Base-by-base conservation (phyloP, 768 basidiomycete genomes). In the Suillus luteus region DNA sequence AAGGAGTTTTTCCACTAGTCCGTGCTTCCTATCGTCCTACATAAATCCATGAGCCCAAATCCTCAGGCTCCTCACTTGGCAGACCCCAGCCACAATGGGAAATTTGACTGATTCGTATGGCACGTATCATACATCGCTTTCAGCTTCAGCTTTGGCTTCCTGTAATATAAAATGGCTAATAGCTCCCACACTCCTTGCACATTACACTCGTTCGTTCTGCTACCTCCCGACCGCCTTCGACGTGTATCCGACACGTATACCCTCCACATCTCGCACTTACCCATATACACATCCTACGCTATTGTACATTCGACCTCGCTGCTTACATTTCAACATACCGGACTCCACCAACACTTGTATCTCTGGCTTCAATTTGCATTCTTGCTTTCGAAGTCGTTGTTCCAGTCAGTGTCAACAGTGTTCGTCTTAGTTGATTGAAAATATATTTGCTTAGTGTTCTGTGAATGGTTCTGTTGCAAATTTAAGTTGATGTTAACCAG, bases 61-160 rank as follows among this genome's bases (percentile, higher is more conserved):
- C 38, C 15, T 57, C 24, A 58, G 55, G 55, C 55, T 58, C 55
- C 10, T 58, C 55, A 58, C 38, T 58, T 38, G 55, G 55, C 38
- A 27, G 0, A 24, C 55, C 31, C 55, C 55, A 58, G 55, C 55
- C 55, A 58, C 55, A 58, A 58, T 57, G 55, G 55, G 55, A 40
- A 40, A 41, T 58, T 38, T 38, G 37, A 22, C 38, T 38, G 55
- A 24, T 15, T 15, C n/a, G 35, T 37, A 38, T 38, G 1, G 22
- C 22, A 14, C 37, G 22, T 35, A 35, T 35, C 33, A 55, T 40
- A 17, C 38, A 11, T 24, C 19, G 24, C 55, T 58, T 27, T 41
- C 55, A 24, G 17, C 17, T 27, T 41, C 55, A 24, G 17, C 17
- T 58, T 57, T 27, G 6, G 38, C 55, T 58, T 58, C 38, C 55